These are phyloP conservation scores for Hepatocystis sp. DNA, from an alignment of 169 alveolate genomes.

Conservation along the genomic window DNA sequence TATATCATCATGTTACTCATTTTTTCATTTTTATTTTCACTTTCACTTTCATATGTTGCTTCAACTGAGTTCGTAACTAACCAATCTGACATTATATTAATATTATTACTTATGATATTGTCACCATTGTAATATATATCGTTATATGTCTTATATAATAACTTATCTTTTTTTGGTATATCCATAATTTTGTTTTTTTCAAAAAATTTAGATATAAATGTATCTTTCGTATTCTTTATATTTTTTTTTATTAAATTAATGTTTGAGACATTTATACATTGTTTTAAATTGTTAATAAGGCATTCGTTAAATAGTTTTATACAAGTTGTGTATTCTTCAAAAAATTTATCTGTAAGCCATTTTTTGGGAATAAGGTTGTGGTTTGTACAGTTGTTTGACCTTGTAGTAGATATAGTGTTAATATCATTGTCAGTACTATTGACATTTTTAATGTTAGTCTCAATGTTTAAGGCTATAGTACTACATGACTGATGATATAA, in stretches of 20 bases:
- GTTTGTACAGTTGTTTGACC: conserved; percentile 1
- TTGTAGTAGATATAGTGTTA: not conserved
- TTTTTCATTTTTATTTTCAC: too few species aligned
- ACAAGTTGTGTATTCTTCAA: conserved; percentile 58
- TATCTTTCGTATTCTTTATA: conserved; percentile 55
- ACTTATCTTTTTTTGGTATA: conserved; percentile 29
- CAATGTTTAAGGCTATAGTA: too few species aligned
- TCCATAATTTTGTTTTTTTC: conserved; percentile 50
- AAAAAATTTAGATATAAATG: conserved; percentile 64
- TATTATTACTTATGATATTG: not conserved
- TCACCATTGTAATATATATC: conserved; percentile 12
- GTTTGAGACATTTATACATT: conserved; percentile 60
- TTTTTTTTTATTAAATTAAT: conserved; percentile 48
- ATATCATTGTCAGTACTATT: not conserved
- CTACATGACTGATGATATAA: not conserved
- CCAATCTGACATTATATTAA: not conserved
- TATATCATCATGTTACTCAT: too few species aligned
- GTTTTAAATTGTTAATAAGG: conserved; percentile 43
- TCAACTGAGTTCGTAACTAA: too few species aligned
- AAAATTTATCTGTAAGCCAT: conserved; percentile 52
- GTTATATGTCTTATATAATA: conserved; percentile 11
- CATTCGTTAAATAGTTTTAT: conserved; percentile 60
- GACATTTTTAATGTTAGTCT: too few species aligned
- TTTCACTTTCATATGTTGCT: too few species aligned
- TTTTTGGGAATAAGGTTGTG: conserved; percentile 45